Conservation (phyloP, 2,329 filamentous ascomycete species). For the Macrophomina phaseolina region DNA sequence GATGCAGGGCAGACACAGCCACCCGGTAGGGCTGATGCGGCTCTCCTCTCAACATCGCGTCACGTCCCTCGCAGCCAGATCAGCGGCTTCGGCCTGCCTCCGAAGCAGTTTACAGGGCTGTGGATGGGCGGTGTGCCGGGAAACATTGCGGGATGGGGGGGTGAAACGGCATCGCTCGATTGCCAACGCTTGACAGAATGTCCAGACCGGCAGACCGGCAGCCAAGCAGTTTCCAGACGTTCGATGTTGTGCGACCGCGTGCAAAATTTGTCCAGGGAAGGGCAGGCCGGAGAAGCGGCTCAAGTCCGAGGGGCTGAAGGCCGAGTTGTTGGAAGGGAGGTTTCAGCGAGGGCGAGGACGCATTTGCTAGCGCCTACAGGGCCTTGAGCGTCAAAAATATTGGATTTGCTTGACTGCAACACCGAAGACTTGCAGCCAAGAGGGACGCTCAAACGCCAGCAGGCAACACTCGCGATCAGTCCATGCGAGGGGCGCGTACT, state of each 20-base stretch:
- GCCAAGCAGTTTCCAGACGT: slow-evolving; percentile 4
- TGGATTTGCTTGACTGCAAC: neutral
- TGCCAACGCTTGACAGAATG: neutral
- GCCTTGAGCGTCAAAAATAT: neutral
- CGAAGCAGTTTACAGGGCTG: neutral
- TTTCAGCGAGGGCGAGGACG: neutral
- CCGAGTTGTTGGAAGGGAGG: neutral
- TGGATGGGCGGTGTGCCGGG: neutral
- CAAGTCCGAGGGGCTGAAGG: slow-evolving; percentile 3
- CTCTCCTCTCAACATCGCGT: neutral
- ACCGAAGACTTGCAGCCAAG: neutral
- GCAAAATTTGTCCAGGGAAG: neutral
- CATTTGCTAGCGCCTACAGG: neutral
- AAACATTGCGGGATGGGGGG: neutral
- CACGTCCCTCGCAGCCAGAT: neutral
- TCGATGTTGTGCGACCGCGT: neutral
- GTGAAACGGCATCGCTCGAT: neutral
- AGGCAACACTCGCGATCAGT: neutral
- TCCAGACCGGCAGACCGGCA: neutral
- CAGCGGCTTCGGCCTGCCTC: neutral
- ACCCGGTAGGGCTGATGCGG: slow-evolving; percentile 13
- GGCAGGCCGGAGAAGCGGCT: neutral
- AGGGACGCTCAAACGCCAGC: neutral
- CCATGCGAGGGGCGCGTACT: neutral
- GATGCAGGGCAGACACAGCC: neutral